Conservation (phyloP, 352 stramenopile genomes). For the Globisporangium takayamanum region DNA sequence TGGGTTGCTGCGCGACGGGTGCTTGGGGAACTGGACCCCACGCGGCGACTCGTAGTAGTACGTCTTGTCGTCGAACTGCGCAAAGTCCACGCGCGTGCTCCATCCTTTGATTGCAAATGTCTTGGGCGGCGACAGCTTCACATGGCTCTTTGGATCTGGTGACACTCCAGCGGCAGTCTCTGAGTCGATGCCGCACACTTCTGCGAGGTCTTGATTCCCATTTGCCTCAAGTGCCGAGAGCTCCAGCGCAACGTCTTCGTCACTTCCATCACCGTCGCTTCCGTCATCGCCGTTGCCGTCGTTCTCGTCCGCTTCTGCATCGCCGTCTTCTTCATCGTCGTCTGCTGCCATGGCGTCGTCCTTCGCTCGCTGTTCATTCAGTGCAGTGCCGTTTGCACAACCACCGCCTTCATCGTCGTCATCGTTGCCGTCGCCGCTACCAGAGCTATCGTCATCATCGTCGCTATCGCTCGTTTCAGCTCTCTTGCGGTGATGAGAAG, state of each 20-base stretch:
- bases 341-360: slow-evolving; percentile 9
- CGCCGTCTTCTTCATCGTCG: slow-evolving; percentile 4
- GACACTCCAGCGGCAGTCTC: not conserved
- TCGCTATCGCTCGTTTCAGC: not conserved
- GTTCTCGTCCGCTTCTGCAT: slow-evolving; percentile 2
- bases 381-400: not conserved
- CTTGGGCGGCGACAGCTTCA: slow-evolving; percentile 5
- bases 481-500: not conserved
- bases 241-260: slow-evolving; percentile 17
- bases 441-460: not conserved
- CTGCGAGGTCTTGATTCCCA: not conserved
- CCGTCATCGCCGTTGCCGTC: slow-evolving; percentile 35
- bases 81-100: slow-evolving; percentile 1
- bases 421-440: slow-evolving; percentile 3
- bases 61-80: slow-evolving; percentile 8
- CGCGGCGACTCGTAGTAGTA: slow-evolving; percentile 13
- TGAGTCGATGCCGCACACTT: not conserved
- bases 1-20: slow-evolving; percentile 13
- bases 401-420: not conserved
- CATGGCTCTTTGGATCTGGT: not conserved
- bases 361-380: not conserved
- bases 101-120: slow-evolving; percentile 3
- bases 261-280: slow-evolving; percentile 31
- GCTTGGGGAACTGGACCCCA: slow-evolving; percentile 18
- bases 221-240: not conserved